Base-by-base conservation (phyloP, 768 basidiomycete genomes). In the Phaeotremella skinneri region DNA sequence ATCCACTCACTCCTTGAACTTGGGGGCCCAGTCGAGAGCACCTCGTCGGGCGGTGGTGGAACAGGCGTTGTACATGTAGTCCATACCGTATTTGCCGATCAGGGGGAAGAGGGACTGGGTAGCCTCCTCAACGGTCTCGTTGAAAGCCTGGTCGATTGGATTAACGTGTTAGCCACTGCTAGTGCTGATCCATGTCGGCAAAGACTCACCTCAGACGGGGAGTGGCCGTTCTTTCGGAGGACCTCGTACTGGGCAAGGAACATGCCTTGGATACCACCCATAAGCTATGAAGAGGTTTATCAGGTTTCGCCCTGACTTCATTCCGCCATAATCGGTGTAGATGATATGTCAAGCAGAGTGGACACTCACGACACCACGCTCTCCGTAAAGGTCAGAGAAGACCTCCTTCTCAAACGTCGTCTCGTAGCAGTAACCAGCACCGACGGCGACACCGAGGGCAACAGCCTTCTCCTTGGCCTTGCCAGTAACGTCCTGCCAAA, bases 81-180 rank as follows among this genome's bases (percentile, higher is more conserved):
- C 93, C 93, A 93, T 79, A 56, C 91, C 92, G 78, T 96, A 88
- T 74, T 87, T 84, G 67, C 94, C 96, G 72, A 99, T 91, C 78
- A 99, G 79, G 60, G 96, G 96, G 83, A 90, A 97, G 64, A 99
- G 85, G 37, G 91, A 94, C 77, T 99, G 93, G 42, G 94, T 98
- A n/a, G 96, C 96, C 81, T 98, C 96, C 80, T 98, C 96, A 62
- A 98, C 96, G 59, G 96, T 98, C 83, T 99, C 96, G 80, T 99
- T 98, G 86, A 99, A 98, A 41, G 68, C 68, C 62, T 42, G 4
- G 32, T 5, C 5, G n/a, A 32, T 34, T 4, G 39, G 16, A 4
- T 32, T 9, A 14, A 9, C 5, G 5, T 37, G 34, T 7, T 37
- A 7, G 17, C 34, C 30, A 51, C 16, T 31, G 14, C 11, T 5